Evolutionary conservation across 192 early-diverging fungal species (phyloP).

Genomic region (Coemansia guatemalensis): DNA sequence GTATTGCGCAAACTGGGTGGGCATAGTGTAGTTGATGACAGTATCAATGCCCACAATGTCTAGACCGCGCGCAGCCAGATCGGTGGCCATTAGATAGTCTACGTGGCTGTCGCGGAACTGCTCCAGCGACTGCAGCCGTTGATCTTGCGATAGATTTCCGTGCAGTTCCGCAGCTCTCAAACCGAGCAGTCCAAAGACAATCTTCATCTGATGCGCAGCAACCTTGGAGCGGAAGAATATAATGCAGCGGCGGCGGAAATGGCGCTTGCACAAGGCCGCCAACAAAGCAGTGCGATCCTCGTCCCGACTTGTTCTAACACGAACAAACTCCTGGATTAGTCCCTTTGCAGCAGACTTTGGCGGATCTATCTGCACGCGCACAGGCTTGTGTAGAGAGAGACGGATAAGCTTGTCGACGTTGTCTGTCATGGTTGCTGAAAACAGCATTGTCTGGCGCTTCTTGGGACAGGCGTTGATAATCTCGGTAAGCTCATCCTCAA

Average conservation of each 20-base stretch:
- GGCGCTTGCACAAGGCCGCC: slow-evolving; percentile 77
- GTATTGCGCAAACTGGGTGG: slow-evolving; percentile 87
- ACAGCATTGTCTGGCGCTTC: slow-evolving; percentile 95
- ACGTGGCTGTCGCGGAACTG: slow-evolving; percentile 82
- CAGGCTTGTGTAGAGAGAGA: slow-evolving; percentile 87
- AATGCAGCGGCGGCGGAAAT: slow-evolving; percentile 77
- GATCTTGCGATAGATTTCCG: slow-evolving; percentile 91
- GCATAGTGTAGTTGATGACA: slow-evolving; percentile 99
- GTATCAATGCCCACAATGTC: slow-evolving; percentile 96
- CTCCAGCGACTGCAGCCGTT: slow-evolving; percentile 88
- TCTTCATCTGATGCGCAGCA: slow-evolving; percentile 97
- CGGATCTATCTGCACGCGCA: slow-evolving; percentile 86
- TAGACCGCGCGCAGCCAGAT: slow-evolving; percentile 94
- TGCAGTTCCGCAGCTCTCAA: slow-evolving; percentile 90
- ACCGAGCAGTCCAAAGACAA: slow-evolving; percentile 89
- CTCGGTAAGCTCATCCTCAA: slow-evolving; percentile 92
- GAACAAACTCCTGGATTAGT: slow-evolving; percentile 94
- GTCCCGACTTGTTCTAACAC: slow-evolving; percentile 84
- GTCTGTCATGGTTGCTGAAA: slow-evolving; percentile 99
- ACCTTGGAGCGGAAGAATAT: slow-evolving; percentile 95
- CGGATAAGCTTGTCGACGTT: slow-evolving; percentile 94
- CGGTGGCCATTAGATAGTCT: slow-evolving; percentile 92
- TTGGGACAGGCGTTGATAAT: slow-evolving; percentile 88
- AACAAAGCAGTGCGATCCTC: slow-evolving; percentile 85
- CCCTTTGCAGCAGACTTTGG: slow-evolving; percentile 72